Base-by-base conservation (phyloP, 2,329 filamentous ascomycete genomes). In the Raffaelea ambrosiae region DNA sequence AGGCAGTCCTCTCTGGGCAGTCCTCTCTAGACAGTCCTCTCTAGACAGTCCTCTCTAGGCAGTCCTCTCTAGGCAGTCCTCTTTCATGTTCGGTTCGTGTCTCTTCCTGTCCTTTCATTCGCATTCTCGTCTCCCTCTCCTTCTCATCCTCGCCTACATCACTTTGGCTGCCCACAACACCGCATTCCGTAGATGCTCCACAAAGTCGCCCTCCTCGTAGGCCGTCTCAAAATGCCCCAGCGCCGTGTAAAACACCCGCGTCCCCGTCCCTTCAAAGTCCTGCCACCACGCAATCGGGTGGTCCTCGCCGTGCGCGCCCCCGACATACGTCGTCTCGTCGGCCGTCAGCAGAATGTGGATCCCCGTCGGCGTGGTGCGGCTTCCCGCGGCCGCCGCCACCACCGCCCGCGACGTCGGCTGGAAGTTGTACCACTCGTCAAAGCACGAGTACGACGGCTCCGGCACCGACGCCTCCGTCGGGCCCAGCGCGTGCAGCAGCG, bases 371-470 rank as follows among this genome's bases (percentile, higher is more conserved):
- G n/a, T 1, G 8, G 26, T 13, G 7, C 18, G 19, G 43, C 43
- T 13, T 18, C 16, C 21, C 33, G 14, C 9, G 13, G 38, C 10
- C 19, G 45, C 43, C 4, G 43, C 36, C 13, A 31, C 43, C 4
- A 48, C 35, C 29, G 50, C 46, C n/a, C 41, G 40, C 31, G 52
- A 52, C 5, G 33, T 20, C 16, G 43, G 46, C 44, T 56, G 52
- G 49, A 68, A 69, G 49, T 68, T 68, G 56, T 70, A 70, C 66
- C 66, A 70, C 54, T 71, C 67, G 44, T 70, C 67, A 46, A 63
- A 59, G 60, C 61, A 67, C 5, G 36, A 54, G 39, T 3, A 42
- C 22, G 42, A 48, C 20, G 29, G 44, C 40, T 45, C 26, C n/a
- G 35, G 23, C 22, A 21, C 36, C 18, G 20, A 50, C 19, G 40